Conservation (phyloP, 2,329 filamentous ascomycete species). For the Microdochium nivale region DNA sequence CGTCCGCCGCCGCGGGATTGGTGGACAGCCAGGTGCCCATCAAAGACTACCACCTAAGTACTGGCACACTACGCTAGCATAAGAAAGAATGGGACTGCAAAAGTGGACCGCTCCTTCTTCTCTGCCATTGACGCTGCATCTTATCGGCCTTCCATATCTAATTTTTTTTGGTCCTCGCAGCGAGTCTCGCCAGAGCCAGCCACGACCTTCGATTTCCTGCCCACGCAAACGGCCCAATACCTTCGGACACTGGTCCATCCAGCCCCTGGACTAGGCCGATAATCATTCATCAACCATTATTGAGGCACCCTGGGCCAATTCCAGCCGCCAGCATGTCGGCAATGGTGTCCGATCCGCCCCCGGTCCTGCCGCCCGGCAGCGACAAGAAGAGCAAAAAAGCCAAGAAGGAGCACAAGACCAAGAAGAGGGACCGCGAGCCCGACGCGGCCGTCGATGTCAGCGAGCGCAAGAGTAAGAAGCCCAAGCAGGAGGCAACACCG, state of each 20-base stretch:
- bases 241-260: background rate
- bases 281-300: background rate
- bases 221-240: background rate
- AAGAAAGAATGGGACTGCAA: background rate
- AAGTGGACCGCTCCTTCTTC: background rate
- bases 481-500: conserved; percentile 24
- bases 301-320: background rate
- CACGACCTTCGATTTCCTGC: background rate
- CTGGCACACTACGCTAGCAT: too few species aligned
- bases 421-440: conserved; percentile 17
- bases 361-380: background rate
- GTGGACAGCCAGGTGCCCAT: background rate
- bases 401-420: conserved; percentile 7
- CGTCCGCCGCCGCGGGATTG: too few species aligned
- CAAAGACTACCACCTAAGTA: background rate
- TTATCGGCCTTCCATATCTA: background rate
- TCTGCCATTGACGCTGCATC: background rate
- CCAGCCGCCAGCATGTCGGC: background rate
- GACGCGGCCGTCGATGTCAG: conserved; percentile 15
- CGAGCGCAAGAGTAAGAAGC: conserved; percentile 41
- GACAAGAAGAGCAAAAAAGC: background rate
- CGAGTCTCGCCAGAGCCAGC: background rate
- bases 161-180: background rate
- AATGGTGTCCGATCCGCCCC: background rate
- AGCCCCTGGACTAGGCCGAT: background rate